These are phyloP conservation scores for Teratosphaeria pseudoeucalypti DNA, from an alignment of 2,329 filamentous ascomycete species.

Conservation along the genomic window DNA sequence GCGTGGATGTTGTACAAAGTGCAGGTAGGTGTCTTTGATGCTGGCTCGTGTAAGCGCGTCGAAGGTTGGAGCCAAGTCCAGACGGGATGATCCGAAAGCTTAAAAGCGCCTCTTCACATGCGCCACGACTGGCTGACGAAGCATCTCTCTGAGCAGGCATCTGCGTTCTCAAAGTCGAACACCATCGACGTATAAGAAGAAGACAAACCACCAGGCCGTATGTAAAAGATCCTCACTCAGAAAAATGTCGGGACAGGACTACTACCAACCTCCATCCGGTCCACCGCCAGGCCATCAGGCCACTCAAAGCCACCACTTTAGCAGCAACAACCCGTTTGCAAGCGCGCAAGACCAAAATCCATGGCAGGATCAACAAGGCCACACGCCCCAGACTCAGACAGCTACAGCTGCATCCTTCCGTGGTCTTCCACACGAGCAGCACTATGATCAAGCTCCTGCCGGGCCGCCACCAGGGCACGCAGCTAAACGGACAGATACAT, in stretches of 20 bases:
- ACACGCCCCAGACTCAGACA: constrained; percentile 1
- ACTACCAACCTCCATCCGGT: constrained; percentile 1
- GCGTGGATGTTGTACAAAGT: neutral
- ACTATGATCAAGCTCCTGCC: neutral
- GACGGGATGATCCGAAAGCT: neutral
- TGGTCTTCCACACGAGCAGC: neutral
- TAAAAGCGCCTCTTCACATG: neutral
- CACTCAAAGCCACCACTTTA: neutral
- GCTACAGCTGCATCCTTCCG: neutral
- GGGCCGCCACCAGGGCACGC: constrained; percentile 1
- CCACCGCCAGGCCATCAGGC: neutral
- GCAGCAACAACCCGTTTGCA: constrained; percentile 4
- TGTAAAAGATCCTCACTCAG: no score
- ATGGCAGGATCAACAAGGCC: constrained; percentile 2
- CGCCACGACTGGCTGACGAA: neutral
- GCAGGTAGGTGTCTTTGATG: neutral
- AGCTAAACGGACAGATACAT: constrained; percentile 14
- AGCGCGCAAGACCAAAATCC: constrained; percentile 3
- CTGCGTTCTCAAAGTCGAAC: neutral
- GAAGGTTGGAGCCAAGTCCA: neutral
- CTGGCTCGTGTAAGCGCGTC: neutral
- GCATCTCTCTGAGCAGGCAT: neutral
- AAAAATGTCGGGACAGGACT: constrained; percentile 1
- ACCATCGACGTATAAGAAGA: neutral
- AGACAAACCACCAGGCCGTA: neutral